Evolutionary conservation across 805 yeast species (phyloP), one percentile per base, ranked within the genome.

Genomic region (Wickerhamomyces sydowiorum): DNA sequence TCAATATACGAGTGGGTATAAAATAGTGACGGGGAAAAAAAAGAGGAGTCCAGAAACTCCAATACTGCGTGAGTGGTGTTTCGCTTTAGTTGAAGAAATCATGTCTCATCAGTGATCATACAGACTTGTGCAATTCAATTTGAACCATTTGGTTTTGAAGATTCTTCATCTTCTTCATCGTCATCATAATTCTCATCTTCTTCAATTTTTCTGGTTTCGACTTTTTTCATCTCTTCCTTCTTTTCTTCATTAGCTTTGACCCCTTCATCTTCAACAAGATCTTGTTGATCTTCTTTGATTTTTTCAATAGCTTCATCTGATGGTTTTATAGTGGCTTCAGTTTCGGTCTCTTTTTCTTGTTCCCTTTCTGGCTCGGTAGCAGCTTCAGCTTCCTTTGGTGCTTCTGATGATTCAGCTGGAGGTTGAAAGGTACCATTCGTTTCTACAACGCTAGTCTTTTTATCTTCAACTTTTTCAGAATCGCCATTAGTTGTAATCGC

Each of bases 121-220:
- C n/a, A n/a, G n/a, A n/a, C n/a, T n/a, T n/a, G n/a, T n/a, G n/a
- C n/a, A n/a, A n/a, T n/a, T n/a, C n/a, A 19, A 8, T 32, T 18
- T 12, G 20, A 12, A 32, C 35, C 35, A 20, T 32, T 32, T 19
- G 35, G 17, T 32, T 32, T 32, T 19, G 22, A 24, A 24, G 27
- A 8, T 42, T 59, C 73, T 38, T 65, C 13, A 17, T 15, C 67
- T 44, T 72, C 77, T 50, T 50, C 65, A 23, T 65, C 69, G 48
- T 64, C 65, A 27, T 69, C 65, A 38, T 62, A 51, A 44, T 59
- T 61, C 24, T 66, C 66, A 41, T 67, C 70, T 48, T 68, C 72
- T 44, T 65, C 64, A 28, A 67, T 48, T 35, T 59, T 60, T 56
- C 68, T 68, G 36, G 65, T 61, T 7, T 62, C 65, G 44, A 59